Conservation (phyloP, 2,329 filamentous ascomycete genomes). For the Dryadomyces sulphureus region DNA sequence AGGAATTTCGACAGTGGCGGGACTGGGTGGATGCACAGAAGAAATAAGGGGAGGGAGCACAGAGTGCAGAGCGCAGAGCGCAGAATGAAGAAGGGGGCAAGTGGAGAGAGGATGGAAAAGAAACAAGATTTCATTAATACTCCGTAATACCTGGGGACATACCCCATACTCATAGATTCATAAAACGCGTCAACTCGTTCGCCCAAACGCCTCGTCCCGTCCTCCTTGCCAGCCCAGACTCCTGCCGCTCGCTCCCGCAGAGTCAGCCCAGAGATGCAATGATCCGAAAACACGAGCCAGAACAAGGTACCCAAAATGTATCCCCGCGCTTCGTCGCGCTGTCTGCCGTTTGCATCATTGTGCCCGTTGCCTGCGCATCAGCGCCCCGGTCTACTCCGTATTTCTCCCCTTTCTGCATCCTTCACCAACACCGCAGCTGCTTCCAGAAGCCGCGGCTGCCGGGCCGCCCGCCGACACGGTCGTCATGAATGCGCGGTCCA, state of each 20-base stretch:
- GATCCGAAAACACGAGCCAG: not conserved
- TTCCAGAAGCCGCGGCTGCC: constrained; percentile 36
- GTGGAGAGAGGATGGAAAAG: not conserved
- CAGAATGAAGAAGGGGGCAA: too few relatives aligned
- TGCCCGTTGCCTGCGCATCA: not conserved
- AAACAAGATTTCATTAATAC: not conserved
- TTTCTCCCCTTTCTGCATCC: not conserved
- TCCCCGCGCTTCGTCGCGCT: not conserved
- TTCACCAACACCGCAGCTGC: constrained; percentile 39
- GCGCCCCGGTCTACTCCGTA: not conserved
- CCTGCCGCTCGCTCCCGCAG: not conserved
- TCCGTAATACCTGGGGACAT: too few relatives aligned
- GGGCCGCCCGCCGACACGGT: constrained; percentile 23
- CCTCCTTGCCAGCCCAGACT: not conserved
- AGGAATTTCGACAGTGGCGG: constrained; percentile 67
- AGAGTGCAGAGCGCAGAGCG: not conserved
- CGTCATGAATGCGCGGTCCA: constrained; percentile 27
- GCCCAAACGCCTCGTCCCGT: not conserved
- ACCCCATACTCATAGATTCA: too few relatives aligned
- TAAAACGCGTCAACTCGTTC: not conserved
- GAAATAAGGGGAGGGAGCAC: not conserved
- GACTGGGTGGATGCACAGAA: constrained; percentile 43
- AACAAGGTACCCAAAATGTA: not conserved
- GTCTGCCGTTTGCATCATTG: too few relatives aligned
- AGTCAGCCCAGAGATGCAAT: too few relatives aligned